phyloP scores from a whole-genome alignment of 2,329 filamentous ascomycete genomes.

The Fusarium begoniae region DNA sequence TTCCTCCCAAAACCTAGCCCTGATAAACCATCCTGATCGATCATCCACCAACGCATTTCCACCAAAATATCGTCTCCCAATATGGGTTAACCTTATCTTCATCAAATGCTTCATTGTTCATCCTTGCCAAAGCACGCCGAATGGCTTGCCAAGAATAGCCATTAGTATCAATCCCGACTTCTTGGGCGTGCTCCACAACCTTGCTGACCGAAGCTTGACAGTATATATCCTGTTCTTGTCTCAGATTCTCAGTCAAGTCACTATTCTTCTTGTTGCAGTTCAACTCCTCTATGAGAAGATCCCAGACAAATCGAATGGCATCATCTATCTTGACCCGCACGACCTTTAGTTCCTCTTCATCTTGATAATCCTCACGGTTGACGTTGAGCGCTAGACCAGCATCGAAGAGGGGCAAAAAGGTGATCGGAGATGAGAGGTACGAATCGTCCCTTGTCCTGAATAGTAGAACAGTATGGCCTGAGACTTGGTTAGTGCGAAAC shows the following conservation, averaged over 20 bases:
- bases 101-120: not conserved
- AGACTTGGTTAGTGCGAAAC: not conserved
- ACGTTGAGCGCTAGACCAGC: not conserved
- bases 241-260: not conserved
- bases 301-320: not conserved
- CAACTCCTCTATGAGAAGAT: rapidly evolving
- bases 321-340: not conserved
- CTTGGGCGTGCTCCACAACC: not conserved
- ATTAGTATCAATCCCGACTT: not conserved
- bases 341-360: no score
- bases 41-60: not conserved
- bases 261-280: rapidly evolving
- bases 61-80: not conserved
- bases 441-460: no score
- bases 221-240: not conserved
- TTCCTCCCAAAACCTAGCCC: no score
- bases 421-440: not conserved
- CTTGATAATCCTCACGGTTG: not conserved
- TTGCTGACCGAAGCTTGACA: not conserved
- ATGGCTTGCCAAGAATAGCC: not conserved
- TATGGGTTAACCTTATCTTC: not conserved
- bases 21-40: no score
- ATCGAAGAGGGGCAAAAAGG: not conserved
- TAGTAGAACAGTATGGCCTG: not conserved
- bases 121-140: not conserved